Conservation (phyloP, 768 basidiomycete genomes). For the Lactarius psammicola region DNA sequence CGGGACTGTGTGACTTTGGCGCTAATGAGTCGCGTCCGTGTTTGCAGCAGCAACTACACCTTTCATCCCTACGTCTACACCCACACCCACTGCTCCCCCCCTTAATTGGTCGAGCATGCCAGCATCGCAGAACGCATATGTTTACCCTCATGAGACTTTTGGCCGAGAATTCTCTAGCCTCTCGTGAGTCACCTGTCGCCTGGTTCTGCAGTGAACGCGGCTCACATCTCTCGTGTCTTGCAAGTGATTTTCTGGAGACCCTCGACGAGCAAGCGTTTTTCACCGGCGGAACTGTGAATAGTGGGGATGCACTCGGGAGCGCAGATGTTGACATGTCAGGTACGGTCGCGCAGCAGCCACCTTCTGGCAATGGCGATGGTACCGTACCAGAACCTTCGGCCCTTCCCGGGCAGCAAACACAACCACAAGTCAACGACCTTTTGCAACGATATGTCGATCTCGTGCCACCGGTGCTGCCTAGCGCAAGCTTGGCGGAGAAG, state of each 20-base stretch:
- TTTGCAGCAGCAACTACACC: slow-evolving; percentile 27
- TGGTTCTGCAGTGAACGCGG: not conserved
- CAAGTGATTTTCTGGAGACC: slow-evolving; percentile 84
- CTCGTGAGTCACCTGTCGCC: slow-evolving; percentile 48
- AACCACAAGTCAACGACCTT: slow-evolving; percentile 23
- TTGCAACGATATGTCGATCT: slow-evolving; percentile 40
- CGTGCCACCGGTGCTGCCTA: slow-evolving; percentile 56
- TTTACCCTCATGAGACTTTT: slow-evolving; percentile 70
- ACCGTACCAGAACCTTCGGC: slow-evolving; percentile 28
- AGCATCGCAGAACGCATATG: slow-evolving; percentile 47
- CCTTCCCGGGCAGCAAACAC: slow-evolving; percentile 27
- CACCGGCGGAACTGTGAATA: slow-evolving; percentile 49
- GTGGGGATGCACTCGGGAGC: slow-evolving; percentile 47
- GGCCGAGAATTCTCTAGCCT: slow-evolving; percentile 83
- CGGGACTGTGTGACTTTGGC: not conserved
- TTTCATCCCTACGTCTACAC: slow-evolving; percentile 12
- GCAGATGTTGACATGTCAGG: slow-evolving; percentile 30
- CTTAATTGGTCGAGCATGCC: slow-evolving; percentile 52
- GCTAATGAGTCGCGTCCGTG: slow-evolving; percentile 6
- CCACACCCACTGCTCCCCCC: slow-evolving; percentile 38
- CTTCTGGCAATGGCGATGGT: slow-evolving; percentile 1
- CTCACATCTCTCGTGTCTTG: slow-evolving; percentile 4
- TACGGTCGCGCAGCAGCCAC: slow-evolving; percentile 11
- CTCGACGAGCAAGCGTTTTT: slow-evolving; percentile 84
- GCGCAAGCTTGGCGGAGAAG: slow-evolving; percentile 78